A percentile compares a stretch with the other conserved stretches of the same genome.
phyloP scores from a whole-genome alignment of 2,329 filamentous ascomycete genomes.

The Arachnopeziza araneosa region DNA sequence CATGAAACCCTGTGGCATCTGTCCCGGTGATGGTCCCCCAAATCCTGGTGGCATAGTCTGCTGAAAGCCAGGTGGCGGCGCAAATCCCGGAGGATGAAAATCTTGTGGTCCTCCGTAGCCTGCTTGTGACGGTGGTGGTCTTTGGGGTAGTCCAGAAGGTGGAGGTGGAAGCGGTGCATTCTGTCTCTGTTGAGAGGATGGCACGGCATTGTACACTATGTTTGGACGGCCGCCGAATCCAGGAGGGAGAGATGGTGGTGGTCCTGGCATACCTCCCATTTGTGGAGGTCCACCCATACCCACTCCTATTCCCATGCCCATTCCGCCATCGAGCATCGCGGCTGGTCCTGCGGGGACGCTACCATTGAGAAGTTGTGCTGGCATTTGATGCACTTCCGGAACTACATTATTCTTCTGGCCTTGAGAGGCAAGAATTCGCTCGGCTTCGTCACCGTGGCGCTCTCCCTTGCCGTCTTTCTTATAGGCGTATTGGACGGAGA shows the following conservation, averaged over 20 bases:
- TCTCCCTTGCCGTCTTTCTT: conserved; percentile 99
- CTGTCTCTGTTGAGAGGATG: conserved; percentile 29
- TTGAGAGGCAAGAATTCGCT: conserved; percentile 84
- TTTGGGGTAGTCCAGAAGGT: conserved; percentile 49
- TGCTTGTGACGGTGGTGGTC: conserved; percentile 63
- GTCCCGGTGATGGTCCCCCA: conserved; percentile 20
- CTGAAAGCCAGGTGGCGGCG: conserved; percentile 42
- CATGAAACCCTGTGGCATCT: conserved; percentile 24
- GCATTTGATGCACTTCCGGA: conserved; percentile 50
- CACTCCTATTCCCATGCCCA: conserved; percentile 16
- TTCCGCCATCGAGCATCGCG: conserved; percentile 34
- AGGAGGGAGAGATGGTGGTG: conserved; percentile 22
- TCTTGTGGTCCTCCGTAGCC: conserved; percentile 62
- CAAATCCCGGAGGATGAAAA: conserved; percentile 40
- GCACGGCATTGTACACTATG: conserved; percentile 27
- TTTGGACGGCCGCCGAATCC: conserved; percentile 24
- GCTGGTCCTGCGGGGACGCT: conserved; percentile 34
- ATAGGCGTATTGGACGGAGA: conserved; percentile 96
- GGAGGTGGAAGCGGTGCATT: conserved; percentile 54
- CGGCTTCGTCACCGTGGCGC: conserved; percentile 88
- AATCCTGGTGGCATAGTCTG: conserved; percentile 38
- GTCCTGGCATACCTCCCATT: conserved; percentile 11
- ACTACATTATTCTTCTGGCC: conserved; percentile 92
- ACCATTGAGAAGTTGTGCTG: conserved; percentile 36
- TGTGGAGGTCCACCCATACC: conserved; percentile 4